A percentile compares a stretch with the other conserved stretches of the same genome.
Conservation (phyloP, 306 rosid genomes). For the Neltuma alba region DNA sequence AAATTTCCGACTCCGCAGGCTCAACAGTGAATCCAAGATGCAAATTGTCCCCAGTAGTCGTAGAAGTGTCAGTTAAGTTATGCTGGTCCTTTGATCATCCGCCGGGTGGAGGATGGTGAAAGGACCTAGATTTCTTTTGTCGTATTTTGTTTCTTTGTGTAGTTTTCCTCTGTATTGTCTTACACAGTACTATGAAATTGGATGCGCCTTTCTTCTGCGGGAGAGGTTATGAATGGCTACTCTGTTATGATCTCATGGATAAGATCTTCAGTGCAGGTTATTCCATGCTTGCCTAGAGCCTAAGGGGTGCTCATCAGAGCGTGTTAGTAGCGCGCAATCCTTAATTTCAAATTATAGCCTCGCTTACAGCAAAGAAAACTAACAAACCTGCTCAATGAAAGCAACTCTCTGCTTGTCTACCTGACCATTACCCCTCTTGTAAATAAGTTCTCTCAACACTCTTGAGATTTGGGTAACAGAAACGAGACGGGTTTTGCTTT, state of each 20-base stretch:
- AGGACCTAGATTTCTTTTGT: no score
- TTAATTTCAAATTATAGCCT: not conserved
- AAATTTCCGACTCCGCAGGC: constrained; percentile 39
- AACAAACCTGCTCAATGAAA: constrained; percentile 68
- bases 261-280: constrained; percentile 74
- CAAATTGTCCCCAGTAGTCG: not conserved
- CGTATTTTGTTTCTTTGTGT: no score
- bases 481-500: not conserved
- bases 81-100: no score
- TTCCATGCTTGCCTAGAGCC: constrained; percentile 76
- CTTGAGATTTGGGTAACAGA: constrained; percentile 83
- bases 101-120: no score
- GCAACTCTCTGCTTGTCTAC: constrained; percentile 71
- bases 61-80: not conserved
- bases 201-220: not conserved
- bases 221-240: not conserved
- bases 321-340: constrained; percentile 19
- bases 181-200: not conserved
- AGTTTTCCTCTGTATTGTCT: no score
- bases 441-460: constrained; percentile 81
- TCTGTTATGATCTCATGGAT: constrained; percentile 82
- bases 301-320: not conserved
- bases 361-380: not conserved
- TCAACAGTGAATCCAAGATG: constrained; percentile 34
- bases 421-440: constrained; percentile 87